Conservation (phyloP, 2,329 filamentous ascomycete species). For the Rhytidhysteron rufulum region DNA sequence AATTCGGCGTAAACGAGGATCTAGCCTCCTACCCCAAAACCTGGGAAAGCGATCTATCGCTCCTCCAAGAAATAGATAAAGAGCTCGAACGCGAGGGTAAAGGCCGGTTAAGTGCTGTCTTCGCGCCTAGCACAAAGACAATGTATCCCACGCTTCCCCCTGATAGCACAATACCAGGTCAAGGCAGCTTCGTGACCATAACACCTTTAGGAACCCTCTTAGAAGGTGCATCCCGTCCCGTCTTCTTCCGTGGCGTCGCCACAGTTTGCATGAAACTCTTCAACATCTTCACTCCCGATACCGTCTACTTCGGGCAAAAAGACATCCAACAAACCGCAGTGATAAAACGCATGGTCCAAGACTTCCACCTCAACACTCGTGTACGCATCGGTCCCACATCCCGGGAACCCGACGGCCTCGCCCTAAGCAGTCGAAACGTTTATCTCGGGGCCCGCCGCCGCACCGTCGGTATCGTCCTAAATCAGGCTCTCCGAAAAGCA, state of each 20-base stretch:
- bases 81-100: constrained; percentile 56
- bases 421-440: constrained; percentile 89
- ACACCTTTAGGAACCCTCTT: constrained; percentile 77
- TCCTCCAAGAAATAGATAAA: constrained; percentile 64
- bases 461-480: constrained; percentile 67
- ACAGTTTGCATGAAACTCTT: constrained; percentile 95
- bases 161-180: constrained; percentile 66
- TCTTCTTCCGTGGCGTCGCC: constrained; percentile 94
- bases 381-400: constrained; percentile 72
- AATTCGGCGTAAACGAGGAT: constrained; percentile 89
- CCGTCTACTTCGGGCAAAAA: constrained; percentile 94
- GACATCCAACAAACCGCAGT: constrained; percentile 95
- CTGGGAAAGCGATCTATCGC: constrained; percentile 71
- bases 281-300: constrained; percentile 73
- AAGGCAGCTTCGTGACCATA: constrained; percentile 87
- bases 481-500: constrained; percentile 65
- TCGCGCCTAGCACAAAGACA: constrained; percentile 74
- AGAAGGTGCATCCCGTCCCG: constrained; percentile 81
- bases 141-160: constrained; percentile 87
- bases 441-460: constrained; percentile 79
- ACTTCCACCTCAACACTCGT: constrained; percentile 76
- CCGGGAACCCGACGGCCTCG: constrained; percentile 76
- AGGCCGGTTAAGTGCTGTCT: constrained; percentile 75
- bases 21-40: constrained; percentile 85
- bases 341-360: constrained; percentile 78